phyloP scores from a whole-genome alignment of 2,329 filamentous ascomycete species.

The Tolypocladium amazonense region DNA sequence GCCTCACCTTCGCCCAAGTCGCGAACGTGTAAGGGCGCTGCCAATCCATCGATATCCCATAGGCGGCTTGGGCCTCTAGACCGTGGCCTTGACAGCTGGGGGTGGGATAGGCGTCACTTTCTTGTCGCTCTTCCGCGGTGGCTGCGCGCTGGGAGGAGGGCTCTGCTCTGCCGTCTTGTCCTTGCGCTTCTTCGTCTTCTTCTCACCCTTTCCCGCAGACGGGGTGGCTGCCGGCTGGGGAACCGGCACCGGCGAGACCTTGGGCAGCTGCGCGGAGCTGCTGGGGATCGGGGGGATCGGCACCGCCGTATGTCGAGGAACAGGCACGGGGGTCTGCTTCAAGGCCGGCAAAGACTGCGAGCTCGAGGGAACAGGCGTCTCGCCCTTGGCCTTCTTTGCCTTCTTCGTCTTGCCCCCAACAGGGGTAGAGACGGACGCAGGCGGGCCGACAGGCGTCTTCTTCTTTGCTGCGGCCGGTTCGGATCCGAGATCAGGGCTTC shows the following conservation, averaged over 20 bases:
- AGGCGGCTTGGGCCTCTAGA: constrained; percentile 9
- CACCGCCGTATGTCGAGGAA: constrained; percentile 17
- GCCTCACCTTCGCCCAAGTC: not conserved
- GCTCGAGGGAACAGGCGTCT: constrained; percentile 7
- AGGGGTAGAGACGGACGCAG: constrained; percentile 11
- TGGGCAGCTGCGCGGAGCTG: constrained; percentile 14
- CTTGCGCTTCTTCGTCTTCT: constrained; percentile 19
- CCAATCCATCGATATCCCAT: not conserved
- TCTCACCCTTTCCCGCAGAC: constrained; percentile 13
- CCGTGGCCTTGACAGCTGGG: constrained; percentile 9
- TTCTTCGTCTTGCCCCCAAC: constrained; percentile 11
- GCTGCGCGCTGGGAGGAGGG: constrained; percentile 10
- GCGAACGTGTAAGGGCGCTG: not conserved
- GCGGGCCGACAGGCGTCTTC: constrained; percentile 20
- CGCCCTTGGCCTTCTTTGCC: constrained; percentile 18
- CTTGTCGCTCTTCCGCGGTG: constrained; percentile 3
- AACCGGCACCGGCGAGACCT: constrained; percentile 13
- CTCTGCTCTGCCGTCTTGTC: constrained; percentile 11
- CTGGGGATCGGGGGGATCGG: constrained; percentile 24
- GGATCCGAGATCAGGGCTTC: constrained; percentile 24
- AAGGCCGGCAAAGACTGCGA: constrained; percentile 5
- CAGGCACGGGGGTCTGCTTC: constrained; percentile 18
- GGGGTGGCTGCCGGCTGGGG: constrained; percentile 11
- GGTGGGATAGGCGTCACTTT: constrained; percentile 15
- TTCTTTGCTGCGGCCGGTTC: constrained; percentile 16